A percentile compares a stretch with the other conserved stretches of the same genome.
These are phyloP conservation scores for Fusarium bulbicola DNA, from an alignment of 2,329 filamentous ascomycete genomes.

Conservation along the genomic window DNA sequence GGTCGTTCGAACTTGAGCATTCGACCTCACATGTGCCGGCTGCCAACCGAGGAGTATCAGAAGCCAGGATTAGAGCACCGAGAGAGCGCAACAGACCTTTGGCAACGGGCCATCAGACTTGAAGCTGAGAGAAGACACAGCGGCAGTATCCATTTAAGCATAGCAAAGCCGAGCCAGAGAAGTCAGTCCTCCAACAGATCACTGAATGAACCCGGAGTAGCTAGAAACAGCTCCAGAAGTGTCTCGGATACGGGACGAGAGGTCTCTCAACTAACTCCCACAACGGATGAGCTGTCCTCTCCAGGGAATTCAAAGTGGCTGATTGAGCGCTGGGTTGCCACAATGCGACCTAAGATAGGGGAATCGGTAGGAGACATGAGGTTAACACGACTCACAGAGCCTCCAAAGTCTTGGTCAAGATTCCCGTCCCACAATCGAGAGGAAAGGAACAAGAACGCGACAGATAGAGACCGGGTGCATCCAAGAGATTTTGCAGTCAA, in stretches of 20 bases:
- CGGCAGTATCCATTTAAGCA: conserved; percentile 11
- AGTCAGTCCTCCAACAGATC: background rate
- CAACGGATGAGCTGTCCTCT: conserved; percentile 19
- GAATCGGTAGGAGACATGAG: background rate
- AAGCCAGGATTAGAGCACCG: conserved; percentile 16
- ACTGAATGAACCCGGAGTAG: background rate
- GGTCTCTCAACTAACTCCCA: conserved; percentile 19
- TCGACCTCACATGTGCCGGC: conserved; percentile 15
- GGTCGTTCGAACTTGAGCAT: conserved; percentile 30
- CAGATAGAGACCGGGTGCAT: conserved; percentile 38
- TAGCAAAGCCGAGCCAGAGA: background rate
- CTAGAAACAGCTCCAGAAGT: conserved; percentile 2
- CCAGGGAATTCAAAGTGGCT: conserved; percentile 22
- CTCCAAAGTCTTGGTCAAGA: conserved; percentile 48
- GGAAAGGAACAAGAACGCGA: conserved; percentile 41
- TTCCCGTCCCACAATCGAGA: conserved; percentile 46
- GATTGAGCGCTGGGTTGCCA: conserved; percentile 33
- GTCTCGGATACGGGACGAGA: background rate
- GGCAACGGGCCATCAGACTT: conserved; percentile 41
- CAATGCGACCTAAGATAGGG: conserved; percentile 18
- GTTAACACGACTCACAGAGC: conserved; percentile 16
- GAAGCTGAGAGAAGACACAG: conserved; percentile 35
- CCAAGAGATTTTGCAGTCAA: conserved; percentile 45
- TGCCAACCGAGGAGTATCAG: conserved; percentile 10
- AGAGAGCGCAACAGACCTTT: conserved; percentile 41